A percentile compares a stretch with the other conserved stretches of the same genome.
Conservation (phyloP, 192 early-diverging fungal species). For the Coemansia nantahalensis region DNA sequence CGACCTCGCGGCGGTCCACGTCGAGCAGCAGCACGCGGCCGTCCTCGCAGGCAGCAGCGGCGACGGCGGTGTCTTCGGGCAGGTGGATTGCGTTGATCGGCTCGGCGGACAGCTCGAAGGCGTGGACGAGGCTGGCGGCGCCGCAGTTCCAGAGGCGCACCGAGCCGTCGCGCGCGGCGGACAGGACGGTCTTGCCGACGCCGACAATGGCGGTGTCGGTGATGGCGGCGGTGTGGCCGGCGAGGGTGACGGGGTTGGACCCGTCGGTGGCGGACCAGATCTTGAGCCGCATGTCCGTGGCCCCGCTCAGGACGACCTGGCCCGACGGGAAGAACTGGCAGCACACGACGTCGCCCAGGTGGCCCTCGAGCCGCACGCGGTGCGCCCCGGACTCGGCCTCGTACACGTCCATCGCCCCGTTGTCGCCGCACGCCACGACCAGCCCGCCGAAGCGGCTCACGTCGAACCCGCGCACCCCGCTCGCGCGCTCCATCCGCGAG, state of each 20-base stretch:
- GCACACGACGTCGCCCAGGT: conserved; percentile 64
- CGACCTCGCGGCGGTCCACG: conserved; percentile 1
- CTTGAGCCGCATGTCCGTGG: conserved; percentile 63
- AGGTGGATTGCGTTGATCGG: conserved; percentile 29
- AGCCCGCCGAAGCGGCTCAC: conserved; percentile 34
- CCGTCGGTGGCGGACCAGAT: conserved; percentile 78
- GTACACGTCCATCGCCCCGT: conserved; percentile 41
- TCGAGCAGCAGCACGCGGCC: conserved; percentile 30
- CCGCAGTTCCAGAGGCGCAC: conserved; percentile 50
- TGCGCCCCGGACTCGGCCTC: conserved; percentile 18
- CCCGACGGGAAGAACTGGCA: conserved; percentile 74
- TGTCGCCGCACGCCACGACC: conserved; percentile 38
- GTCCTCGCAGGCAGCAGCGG: conserved; percentile 39
- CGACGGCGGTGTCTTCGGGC: background rate
- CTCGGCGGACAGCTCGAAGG: conserved; percentile 22
- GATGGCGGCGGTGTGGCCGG: conserved; percentile 62
- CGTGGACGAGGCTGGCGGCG: conserved; percentile 12
- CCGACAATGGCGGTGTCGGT: conserved; percentile 66
- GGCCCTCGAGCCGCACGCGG: conserved; percentile 50
- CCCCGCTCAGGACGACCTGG: conserved; percentile 68
- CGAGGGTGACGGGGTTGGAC: conserved; percentile 67
- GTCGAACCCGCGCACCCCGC: conserved; percentile 38
- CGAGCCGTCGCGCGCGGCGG: conserved; percentile 40
- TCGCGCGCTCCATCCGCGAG: conserved; percentile 23
- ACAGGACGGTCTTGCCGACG: conserved; percentile 65